Conservation (phyloP, 2,329 filamentous ascomycete species). For the Nannizzia gypsea region DNA sequence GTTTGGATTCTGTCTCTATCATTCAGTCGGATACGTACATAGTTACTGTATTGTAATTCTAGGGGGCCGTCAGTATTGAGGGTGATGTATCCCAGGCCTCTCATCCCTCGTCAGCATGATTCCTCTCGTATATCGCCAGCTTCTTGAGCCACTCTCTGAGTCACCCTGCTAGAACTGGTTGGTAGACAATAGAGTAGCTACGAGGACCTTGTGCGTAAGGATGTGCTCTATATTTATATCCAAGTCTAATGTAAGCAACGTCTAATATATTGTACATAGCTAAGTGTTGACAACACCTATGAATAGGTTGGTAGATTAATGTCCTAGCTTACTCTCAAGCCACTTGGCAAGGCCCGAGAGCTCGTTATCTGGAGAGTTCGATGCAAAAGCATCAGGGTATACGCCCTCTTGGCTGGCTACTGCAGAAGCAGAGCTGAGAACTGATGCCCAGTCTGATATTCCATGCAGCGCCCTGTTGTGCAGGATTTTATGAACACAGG, state of each 20-base stretch:
- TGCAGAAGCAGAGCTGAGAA: constrained; percentile 10
- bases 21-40: background rate
- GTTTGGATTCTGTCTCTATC: background rate
- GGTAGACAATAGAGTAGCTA: background rate
- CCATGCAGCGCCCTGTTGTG: constrained; percentile 40
- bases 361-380: constrained; percentile 2
- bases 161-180: background rate
- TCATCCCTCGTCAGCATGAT: background rate
- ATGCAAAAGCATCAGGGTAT: constrained; percentile 6
- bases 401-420: background rate
- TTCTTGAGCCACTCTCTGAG: too few species aligned
- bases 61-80: background rate
- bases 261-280: background rate
- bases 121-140: too few species aligned
- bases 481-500: constrained; percentile 22
- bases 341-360: constrained; percentile 13
- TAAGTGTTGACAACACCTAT: background rate
- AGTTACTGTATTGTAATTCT: background rate
- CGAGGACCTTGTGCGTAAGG: background rate
- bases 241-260: background rate
- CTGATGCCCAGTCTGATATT: constrained; percentile 30
- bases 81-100: background rate
- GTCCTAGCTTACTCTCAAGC: constrained; percentile 18
- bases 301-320: background rate
- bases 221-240: background rate